These are phyloP conservation scores for Cryptosporidium meleagridis DNA, from an alignment of 169 alveolate species.

Conservation along the genomic window DNA sequence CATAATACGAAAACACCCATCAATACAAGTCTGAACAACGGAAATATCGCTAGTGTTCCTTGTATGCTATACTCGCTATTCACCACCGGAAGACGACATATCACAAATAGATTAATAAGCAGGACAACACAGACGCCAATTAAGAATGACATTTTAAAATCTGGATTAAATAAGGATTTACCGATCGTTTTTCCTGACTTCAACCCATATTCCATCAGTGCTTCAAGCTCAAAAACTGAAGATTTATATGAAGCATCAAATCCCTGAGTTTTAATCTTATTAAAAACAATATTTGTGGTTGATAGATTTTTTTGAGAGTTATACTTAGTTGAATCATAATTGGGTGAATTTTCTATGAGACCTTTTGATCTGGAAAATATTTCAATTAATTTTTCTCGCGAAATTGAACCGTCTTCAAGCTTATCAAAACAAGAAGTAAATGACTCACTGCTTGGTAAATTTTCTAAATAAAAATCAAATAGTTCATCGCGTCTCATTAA, in stretches of 20 bases:
- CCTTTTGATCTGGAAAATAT: slow-evolving; percentile 55
- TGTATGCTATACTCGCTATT: slow-evolving; percentile 68
- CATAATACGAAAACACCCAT: slow-evolving; percentile 78
- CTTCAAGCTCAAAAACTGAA: slow-evolving; percentile 76
- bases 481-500: slow-evolving; percentile 86
- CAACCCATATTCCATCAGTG: slow-evolving; percentile 74
- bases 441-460: slow-evolving; percentile 8
- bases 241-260: slow-evolving; percentile 1
- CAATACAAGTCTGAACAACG: slow-evolving; percentile 79
- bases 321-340: not conserved
- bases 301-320: not conserved
- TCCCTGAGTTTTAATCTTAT: not conserved
- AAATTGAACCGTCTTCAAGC: slow-evolving; percentile 76
- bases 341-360: not conserved
- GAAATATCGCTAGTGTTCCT: slow-evolving; percentile 75
- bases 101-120: slow-evolving; percentile 73
- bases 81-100: slow-evolving; percentile 60
- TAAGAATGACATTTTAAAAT: slow-evolving; percentile 76
- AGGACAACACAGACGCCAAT: slow-evolving; percentile 74
- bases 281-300: slow-evolving; percentile 9
- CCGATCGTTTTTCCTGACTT: slow-evolving; percentile 68
- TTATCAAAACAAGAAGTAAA: slow-evolving; percentile 76
- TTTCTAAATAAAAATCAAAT: slow-evolving; percentile 78
- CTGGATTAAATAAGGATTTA: slow-evolving; percentile 67
- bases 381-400: slow-evolving; percentile 65